Base-by-base conservation (phyloP, 371 early-diverging fungal species). In the Dipsacomyces acuminosporus region DNA sequence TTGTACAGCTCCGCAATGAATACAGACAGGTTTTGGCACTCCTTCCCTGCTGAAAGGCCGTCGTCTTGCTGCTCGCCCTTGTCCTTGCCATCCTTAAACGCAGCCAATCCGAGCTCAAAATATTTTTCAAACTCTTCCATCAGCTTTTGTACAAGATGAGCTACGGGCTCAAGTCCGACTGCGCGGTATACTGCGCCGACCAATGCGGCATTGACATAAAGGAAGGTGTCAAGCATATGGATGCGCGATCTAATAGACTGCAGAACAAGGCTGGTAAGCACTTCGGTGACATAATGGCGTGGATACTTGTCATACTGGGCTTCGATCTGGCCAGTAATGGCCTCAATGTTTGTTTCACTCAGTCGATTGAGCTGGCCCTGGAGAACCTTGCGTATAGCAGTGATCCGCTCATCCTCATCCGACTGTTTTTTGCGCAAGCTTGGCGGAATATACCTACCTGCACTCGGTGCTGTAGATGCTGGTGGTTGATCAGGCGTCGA, bases 331-430 rank as follows among this genome's bases (percentile, higher is more conserved):
- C 77, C 36, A 14, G 94, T 55, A 48, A 93, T 94, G 18, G 82
- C 78, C 59, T 93, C 94, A 41, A 94, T 82, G 62, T 93, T 94
- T 64, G 84, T 81, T 71, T 93, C 96, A 71, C 87, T 90, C 64
- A 94, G 74, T 34, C 82, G 59, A 77, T 94, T 94, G 14, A 95
- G 74, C 51, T 86, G 81, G 56, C 97, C 97, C 70, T 90, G 90
- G 4, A 94, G 62, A 34, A 81, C 82, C 25, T 88, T 80, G 48
- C 88, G 86, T 3, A 94, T 75, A 15, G 87, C 80, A 6, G 79
- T 67, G 33, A 79, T 73, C 33, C 82, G 80, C 62, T 87, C 76
- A 30, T 82, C 75, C 8, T 54, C 64, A 14, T 79, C 71, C 1
- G 73, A 56, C 3, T 80, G 57, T 36, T 72, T 67, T 48, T 77